Base-by-base conservation (phyloP, 2,329 filamentous ascomycete species). In the Fusarium sp. region DNA sequence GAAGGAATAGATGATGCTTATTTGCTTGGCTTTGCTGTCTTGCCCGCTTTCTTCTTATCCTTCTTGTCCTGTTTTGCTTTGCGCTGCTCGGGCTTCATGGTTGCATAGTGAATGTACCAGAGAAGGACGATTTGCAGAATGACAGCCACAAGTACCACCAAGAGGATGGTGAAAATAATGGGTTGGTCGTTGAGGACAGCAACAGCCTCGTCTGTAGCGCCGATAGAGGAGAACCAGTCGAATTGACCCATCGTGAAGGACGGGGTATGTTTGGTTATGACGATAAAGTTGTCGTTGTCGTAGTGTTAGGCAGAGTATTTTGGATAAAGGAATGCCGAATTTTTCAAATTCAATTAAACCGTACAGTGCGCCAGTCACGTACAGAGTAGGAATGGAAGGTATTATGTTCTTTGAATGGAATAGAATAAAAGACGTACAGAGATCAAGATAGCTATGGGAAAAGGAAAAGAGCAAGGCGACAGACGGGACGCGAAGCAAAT, bases 131-230 rank as follows among this genome's bases (percentile, higher is more conserved):
- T 79, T 73, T 89, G 82, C 14, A 85, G 77, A 67, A 82, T 83
- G 56, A 89, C 74, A 66, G 81, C 81, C 76, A 88, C 76, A 62
- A 90, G 82, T 66, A 88, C 87, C 77, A 89, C 79, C 70, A 90
- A 70, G 66, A 90, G 85, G 70, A 87, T 86, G 72, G 84, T 87
- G 81, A 90, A 89, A 60, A 90, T 82, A 68, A 86, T 82, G 27
- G 88, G 88, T 79, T 90, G 88, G 76, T 90, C 87, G 81, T 90
- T 90, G 78, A 90, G 83, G 59, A 86, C 85, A 71, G 87, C 87
- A 75, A 90, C 86, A 73, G 88, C 88, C 78, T 89, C 81, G 39
- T 84, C 82, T 23, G 88, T 90, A 54, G 88, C 88, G 79, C 88
- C 88, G 74, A 90, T 85, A 66, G 81, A 84, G 75, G 77, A 77